Evolutionary conservation across 306 rosid species (phyloP), one percentile per base, ranked within the genome.

Genomic region (Prunus salicina): DNA sequence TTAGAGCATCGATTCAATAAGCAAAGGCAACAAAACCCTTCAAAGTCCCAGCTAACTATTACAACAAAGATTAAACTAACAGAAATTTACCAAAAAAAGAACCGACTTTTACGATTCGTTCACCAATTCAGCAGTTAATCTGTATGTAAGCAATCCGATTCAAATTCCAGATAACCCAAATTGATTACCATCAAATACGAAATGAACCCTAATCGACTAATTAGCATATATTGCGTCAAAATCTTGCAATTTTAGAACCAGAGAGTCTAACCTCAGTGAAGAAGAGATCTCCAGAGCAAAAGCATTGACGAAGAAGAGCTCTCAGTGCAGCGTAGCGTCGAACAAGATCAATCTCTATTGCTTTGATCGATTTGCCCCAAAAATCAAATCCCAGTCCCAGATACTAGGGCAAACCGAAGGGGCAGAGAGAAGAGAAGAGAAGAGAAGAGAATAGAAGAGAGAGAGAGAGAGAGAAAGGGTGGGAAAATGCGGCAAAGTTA

Each of bases 351-450:
- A n/a, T 63, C 4, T 57, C 28, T 56, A 18, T 62, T 52, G 79
- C 67, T 62, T 57, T 49, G 41, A 77, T 57, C 60, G 75, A 38
- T 83, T 74, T 22, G 14, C 19, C 79, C 63, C n/a, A 67, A 78
- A 46, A 15, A 34, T 50, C 27, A 14, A 65, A 19, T 32, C 12
- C 6, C 6, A 0, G 67, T 32, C 12, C 6, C 6, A 0, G 67
- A 30, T 20, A 63, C 41, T 72, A 67, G 71, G 63, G 81, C 74
- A 74, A 78, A 52, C 50, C 60, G 34, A 64, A 41, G 68, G 47
- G 28, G 55, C 24, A 2, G 73, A 27, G 61, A 64, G 25, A 30
- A 10, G 3, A 3, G 6, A 25, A 43, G 51, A 47, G 14, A 61
- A 43, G 13, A 28, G 55, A 18, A 18, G 52, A 51, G 61, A 64